phyloP scores from a whole-genome alignment of 306 rosid species.

The Abrus precatorius region DNA sequence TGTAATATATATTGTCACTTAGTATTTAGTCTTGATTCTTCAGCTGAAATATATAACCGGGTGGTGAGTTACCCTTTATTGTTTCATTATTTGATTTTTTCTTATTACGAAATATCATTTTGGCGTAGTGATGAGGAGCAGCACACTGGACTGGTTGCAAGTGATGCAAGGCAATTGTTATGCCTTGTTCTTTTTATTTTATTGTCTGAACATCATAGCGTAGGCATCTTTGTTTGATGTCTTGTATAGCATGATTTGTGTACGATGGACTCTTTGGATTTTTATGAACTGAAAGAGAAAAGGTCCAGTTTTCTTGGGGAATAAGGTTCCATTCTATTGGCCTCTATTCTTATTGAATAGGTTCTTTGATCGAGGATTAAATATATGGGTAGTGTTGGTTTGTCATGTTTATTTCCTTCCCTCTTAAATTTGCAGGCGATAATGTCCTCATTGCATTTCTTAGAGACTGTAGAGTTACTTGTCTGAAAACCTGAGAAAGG shows the following conservation, averaged over 20 bases:
- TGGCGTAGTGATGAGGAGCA: conserved; percentile 8
- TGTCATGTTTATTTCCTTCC: background rate
- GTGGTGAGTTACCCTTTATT: background rate
- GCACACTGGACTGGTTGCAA: conserved; percentile 11
- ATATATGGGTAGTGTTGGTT: background rate
- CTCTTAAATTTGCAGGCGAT: background rate
- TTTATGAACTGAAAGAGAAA: conserved; percentile 13
- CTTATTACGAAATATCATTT: background rate
- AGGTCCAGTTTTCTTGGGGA: background rate
- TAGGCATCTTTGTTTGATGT: background rate
- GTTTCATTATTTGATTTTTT: conserved; percentile 1
- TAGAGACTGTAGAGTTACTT: background rate
- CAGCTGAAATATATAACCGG: background rate
- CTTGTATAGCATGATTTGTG: background rate
- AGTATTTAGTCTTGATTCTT: background rate
- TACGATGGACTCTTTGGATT: background rate
- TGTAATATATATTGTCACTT: background rate
- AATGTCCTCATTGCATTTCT: background rate
- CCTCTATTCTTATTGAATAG: background rate
- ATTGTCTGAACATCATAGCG: background rate
- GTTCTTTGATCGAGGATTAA: background rate
- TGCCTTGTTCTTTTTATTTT: conserved; percentile 21
- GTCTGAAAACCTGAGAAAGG: conserved; percentile 23
- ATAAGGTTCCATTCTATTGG: conserved; percentile 30
- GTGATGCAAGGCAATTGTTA: conserved; percentile 9